Conservation (phyloP, 1,139 yeast species). For the Kluyveromyces marxianus region DNA sequence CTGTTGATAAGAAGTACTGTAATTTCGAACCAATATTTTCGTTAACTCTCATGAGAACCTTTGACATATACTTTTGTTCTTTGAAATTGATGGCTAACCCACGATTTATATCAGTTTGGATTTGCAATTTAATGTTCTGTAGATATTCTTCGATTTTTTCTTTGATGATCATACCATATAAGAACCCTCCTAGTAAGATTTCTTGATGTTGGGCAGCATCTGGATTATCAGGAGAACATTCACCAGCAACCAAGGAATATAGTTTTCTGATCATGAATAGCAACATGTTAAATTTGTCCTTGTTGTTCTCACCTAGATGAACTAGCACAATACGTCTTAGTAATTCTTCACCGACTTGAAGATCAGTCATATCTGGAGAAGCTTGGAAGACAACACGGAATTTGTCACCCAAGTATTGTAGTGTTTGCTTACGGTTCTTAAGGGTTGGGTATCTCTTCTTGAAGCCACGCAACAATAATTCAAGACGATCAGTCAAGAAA, state of each 20-base stretch:
- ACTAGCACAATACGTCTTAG: slow-evolving; percentile 80
- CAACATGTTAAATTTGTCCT: slow-evolving; percentile 81
- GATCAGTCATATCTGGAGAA: slow-evolving; percentile 78
- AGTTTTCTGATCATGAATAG: slow-evolving; percentile 92
- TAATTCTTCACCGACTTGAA: slow-evolving; percentile 85
- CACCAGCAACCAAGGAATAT: slow-evolving; percentile 92
- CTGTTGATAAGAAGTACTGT: slow-evolving; percentile 92
- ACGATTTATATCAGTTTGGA: slow-evolving; percentile 74
- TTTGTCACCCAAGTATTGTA: slow-evolving; percentile 91
- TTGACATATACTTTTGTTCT: slow-evolving; percentile 73
- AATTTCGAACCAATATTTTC: slow-evolving; percentile 93
- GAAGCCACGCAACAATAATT: slow-evolving; percentile 79
- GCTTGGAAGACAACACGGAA: slow-evolving; percentile 91
- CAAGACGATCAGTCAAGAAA: slow-evolving; percentile 96
- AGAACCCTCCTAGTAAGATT: slow-evolving; percentile 88
- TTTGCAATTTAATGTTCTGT: slow-evolving; percentile 61
- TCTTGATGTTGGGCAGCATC: slow-evolving; percentile 99
- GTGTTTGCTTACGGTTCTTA: slow-evolving; percentile 75
- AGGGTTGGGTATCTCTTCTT: slow-evolving; percentile 60
- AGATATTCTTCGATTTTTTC: slow-evolving; percentile 94
- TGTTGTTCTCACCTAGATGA: slow-evolving; percentile 53
- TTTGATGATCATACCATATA: slow-evolving; percentile 93
- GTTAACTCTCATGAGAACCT: slow-evolving; percentile 73
- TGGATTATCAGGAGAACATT: slow-evolving; percentile 95
- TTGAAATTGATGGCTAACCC: slow-evolving; percentile 77